Percentiles rank a stretch among this genome's conserved stretches.
Conservation (phyloP, 2,329 filamentous ascomycete species). For the Trichoderma breve region DNA sequence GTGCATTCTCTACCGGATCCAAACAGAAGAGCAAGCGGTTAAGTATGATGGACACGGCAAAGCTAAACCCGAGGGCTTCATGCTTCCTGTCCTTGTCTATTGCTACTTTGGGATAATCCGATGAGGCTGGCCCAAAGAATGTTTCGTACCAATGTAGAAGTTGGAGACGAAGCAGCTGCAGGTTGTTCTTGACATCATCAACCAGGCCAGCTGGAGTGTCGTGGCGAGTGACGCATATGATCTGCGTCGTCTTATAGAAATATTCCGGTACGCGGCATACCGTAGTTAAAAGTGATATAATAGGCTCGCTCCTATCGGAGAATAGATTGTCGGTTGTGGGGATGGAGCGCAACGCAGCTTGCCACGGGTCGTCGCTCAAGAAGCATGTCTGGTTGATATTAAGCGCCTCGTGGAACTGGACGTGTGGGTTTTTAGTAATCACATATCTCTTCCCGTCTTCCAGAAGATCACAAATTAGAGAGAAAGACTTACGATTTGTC, state of each 20-base stretch:
- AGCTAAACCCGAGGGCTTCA: constrained; percentile 10
- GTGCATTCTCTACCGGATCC: background rate
- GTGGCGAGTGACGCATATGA: background rate
- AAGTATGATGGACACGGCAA: background rate
- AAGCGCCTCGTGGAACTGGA: constrained; percentile 10
- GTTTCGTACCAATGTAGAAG: background rate
- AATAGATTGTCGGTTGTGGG: constrained; percentile 11
- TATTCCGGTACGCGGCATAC: constrained; percentile 4
- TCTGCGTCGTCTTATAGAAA: constrained; percentile 4
- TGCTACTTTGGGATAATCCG: background rate
- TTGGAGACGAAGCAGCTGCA: background rate
- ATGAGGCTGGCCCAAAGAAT: background rate
- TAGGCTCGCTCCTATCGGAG: constrained; percentile 5
- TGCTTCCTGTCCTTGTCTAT: constrained; percentile 9
- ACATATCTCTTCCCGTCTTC: too few relatives aligned
- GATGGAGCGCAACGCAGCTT: background rate
- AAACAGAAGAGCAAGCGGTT: constrained; percentile 1
- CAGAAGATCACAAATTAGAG: background rate
- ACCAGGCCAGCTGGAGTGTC: background rate
- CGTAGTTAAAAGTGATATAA: background rate
- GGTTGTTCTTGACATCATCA: background rate
- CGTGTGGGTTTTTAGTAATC: background rate
- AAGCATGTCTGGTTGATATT: constrained; percentile 1
- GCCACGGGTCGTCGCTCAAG: background rate
- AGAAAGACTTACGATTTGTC: constrained; percentile 13